A percentile compares a stretch with the other conserved stretches of the same genome.
phyloP scores from a whole-genome alignment of 2,329 filamentous ascomycete genomes.

The Sordariomycetes sp. region DNA sequence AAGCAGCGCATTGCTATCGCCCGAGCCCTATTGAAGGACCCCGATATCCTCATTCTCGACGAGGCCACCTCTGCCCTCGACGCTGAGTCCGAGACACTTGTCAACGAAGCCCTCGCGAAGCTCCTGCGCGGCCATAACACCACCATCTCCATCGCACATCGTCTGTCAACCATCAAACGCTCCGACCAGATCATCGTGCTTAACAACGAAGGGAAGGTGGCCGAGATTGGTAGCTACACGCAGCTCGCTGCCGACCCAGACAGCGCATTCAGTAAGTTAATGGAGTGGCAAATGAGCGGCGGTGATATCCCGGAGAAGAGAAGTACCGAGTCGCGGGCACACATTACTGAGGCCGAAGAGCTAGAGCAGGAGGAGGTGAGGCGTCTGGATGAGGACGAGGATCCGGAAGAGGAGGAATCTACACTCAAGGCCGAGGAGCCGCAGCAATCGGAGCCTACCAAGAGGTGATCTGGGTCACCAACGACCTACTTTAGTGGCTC shows the following conservation, averaged over 20 bases:
- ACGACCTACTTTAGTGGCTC: too few relatives aligned
- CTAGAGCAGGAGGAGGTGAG: conserved; percentile 31
- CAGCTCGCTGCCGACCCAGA: conserved; percentile 63
- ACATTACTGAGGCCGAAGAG: conserved; percentile 42
- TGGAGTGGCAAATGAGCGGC: conserved; percentile 98
- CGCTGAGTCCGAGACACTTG: conserved; percentile 91
- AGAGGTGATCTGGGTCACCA: too few relatives aligned
- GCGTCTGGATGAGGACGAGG: conserved; percentile 18
- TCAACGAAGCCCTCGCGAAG: conserved; percentile 78
- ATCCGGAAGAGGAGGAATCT: background rate
- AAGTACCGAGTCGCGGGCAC: conserved; percentile 20
- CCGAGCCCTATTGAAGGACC: conserved; percentile 85
- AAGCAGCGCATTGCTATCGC: conserved; percentile 98
- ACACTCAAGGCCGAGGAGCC: background rate
- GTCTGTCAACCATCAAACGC: conserved; percentile 91
- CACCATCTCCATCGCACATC: conserved; percentile 94
- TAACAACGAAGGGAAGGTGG: conserved; percentile 75
- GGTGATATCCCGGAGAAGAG: conserved; percentile 48
- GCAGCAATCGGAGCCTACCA: conserved; percentile 1
- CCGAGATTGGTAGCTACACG: conserved; percentile 78
- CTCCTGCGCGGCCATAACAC: conserved; percentile 84
- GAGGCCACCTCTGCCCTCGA: conserved; percentile 94
- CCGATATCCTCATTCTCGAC: conserved; percentile 93
- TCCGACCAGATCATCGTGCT: conserved; percentile 93
- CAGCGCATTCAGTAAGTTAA: conserved; percentile 87